phyloP scores from a whole-genome alignment of 2,329 filamentous ascomycete species.

The Fusarium temperatum region DNA sequence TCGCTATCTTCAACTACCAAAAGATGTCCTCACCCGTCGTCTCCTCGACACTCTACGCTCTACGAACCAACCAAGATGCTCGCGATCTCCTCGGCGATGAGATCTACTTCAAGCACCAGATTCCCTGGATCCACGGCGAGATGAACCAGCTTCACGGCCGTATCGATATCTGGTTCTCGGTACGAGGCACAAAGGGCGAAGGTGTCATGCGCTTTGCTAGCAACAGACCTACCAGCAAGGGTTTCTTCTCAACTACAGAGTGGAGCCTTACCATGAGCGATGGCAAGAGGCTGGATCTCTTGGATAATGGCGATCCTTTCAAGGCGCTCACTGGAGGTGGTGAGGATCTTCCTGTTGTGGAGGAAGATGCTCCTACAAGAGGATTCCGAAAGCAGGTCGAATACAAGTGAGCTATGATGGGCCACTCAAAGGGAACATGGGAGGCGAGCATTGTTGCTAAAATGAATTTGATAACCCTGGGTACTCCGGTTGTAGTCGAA shows the following conservation, averaged over 20 bases:
- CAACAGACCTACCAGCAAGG: constrained; percentile 68
- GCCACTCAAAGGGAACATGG: background rate
- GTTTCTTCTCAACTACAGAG: constrained; percentile 84
- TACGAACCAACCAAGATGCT: constrained; percentile 81
- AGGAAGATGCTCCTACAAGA: constrained; percentile 52
- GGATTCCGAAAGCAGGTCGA: constrained; percentile 62
- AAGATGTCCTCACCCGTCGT: constrained; percentile 89
- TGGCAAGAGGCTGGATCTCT: constrained; percentile 72
- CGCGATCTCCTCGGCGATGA: constrained; percentile 85
- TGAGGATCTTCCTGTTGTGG: constrained; percentile 47
- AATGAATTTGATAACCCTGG: constrained; percentile 34
- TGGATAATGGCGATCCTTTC: constrained; percentile 79
- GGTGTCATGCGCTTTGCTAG: constrained; percentile 86
- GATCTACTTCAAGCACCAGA: constrained; percentile 80
- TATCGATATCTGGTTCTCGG: constrained; percentile 87
- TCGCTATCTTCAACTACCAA: constrained; percentile 99
- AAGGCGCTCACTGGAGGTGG: constrained; percentile 57
- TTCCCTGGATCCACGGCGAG: constrained; percentile 85
- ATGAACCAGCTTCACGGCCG: constrained; percentile 93
- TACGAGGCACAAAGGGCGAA: constrained; percentile 77
- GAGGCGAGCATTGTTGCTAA: constrained; percentile 4
- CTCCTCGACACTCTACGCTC: constrained; percentile 88
- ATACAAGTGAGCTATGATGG: constrained; percentile 38
- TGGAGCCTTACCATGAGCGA: constrained; percentile 83
- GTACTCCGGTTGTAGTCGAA: constrained; percentile 42